phyloP scores from a whole-genome alignment of 208 protist genomes.

The Leishmania major region DNA sequence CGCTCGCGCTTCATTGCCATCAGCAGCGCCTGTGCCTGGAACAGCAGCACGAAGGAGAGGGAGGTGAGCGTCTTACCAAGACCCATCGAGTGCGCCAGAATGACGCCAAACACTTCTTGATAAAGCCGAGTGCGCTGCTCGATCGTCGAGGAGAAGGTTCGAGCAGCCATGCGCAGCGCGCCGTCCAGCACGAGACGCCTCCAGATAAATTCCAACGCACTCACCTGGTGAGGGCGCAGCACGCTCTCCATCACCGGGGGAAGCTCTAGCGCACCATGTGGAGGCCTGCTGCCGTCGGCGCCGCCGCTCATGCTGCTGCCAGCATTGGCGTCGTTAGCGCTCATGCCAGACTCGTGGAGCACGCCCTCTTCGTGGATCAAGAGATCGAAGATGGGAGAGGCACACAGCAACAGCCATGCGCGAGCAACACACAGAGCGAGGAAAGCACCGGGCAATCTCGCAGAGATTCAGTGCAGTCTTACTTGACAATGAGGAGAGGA shows the following conservation, averaged over 20 bases:
- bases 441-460: background rate
- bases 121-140: conserved; percentile 51
- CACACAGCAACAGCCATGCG: background rate
- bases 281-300: background rate
- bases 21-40: conserved; percentile 57
- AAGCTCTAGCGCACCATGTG: conserved; percentile 20
- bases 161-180: conserved; percentile 42
- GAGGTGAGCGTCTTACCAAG: conserved; percentile 88
- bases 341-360: background rate
- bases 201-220: conserved; percentile 82
- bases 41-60: conserved; percentile 67
- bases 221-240: conserved; percentile 73
- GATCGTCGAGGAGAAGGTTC: conserved; percentile 36
- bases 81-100: conserved; percentile 91
- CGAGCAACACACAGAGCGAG: background rate
- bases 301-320: background rate
- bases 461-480: background rate
- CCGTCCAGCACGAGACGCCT: conserved; percentile 70
- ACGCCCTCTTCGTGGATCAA: background rate
- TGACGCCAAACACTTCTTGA: conserved; percentile 68
- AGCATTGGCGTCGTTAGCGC: background rate
- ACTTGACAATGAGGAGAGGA: background rate
- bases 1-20: conserved; percentile 41
- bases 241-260: conserved; percentile 34
- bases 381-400: background rate